Conservation (phyloP, 805 yeast species). For the Candida nonsorbophila region DNA sequence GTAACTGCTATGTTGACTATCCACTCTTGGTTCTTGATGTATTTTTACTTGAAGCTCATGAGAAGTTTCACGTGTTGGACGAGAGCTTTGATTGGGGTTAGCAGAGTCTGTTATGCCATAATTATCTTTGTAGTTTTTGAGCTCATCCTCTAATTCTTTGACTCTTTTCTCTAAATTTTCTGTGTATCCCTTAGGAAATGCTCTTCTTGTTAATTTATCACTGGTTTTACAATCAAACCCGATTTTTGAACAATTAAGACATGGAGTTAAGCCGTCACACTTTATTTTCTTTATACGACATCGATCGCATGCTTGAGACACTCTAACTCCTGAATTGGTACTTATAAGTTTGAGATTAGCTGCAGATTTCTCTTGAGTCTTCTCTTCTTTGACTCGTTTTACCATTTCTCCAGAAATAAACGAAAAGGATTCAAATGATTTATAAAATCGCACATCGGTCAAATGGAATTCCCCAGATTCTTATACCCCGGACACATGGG, state of each 20-base stretch:
- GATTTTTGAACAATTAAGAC: conserved; percentile 61
- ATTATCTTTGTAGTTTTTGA: background rate
- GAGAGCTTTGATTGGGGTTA: background rate
- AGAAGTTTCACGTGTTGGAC: background rate
- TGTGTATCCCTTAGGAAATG: conserved; percentile 79
- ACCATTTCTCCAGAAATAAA: too few relatives aligned
- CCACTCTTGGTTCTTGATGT: background rate
- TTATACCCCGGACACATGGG: too few relatives aligned
- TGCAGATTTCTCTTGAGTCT: conserved; percentile 11
- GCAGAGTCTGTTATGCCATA: background rate
- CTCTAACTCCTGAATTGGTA: conserved; percentile 41
- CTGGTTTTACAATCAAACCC: conserved; percentile 67
- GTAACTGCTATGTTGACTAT: background rate
- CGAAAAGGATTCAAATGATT: background rate
- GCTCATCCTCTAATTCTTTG: conserved; percentile 53
- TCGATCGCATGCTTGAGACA: conserved; percentile 78
- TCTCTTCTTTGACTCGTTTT: conserved; percentile 1
- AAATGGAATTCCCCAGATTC: background rate
- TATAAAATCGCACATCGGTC: background rate
- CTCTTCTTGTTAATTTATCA: conserved; percentile 69
- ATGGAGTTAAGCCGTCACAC: conserved; percentile 70
- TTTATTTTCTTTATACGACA: conserved; percentile 73
- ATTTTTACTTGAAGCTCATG: background rate
- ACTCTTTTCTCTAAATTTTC: conserved; percentile 65
- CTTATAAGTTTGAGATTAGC: conserved; percentile 32